Base-by-base conservation (phyloP, 1,284 basidiomycete genomes). In the Phlebopus sp. region DNA sequence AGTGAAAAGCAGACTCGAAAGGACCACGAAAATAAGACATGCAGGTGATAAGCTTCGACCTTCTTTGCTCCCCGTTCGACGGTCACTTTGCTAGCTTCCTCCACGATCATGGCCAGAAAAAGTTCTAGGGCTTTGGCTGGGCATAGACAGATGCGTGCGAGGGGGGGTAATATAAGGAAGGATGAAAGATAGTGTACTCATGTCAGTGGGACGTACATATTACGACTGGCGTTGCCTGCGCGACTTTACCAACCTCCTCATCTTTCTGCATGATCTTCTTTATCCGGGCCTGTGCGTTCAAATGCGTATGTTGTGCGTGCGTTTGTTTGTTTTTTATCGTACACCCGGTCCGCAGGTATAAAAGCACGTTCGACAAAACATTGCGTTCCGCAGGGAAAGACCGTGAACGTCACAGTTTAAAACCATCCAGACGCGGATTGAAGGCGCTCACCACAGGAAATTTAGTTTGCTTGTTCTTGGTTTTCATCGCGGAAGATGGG, bases 251-350 rank as follows among this genome's bases (percentile, higher is more conserved):
- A 14, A 99, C 96, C 67, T 99, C 96, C 66, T 99, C 97, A 66
- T 99, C 96, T 67, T 96, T 94, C 74, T 99, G 96, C 92, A 99
- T 99, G 53, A 99, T 97, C 75, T 95, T 93, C 79, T 98, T 99
- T 74, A 98, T 99, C 46, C 96, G 83, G 6, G 96, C 96, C 91
- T 92, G 53, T 38, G 19, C 48, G 19, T 51, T n/a, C 14, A 46
- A n/a, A n/a, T n/a, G n/a, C n/a, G n/a, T n/a, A n/a, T n/a, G n/a
- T n/a, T n/a, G n/a, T n/a, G n/a, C n/a, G n/a, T n/a, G n/a, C n/a
- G n/a, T n/a, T n/a, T n/a, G n/a, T n/a, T n/a, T n/a, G n/a, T n/a
- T n/a, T 23, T 23, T 23, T 23, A 4, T 23, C 6, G 21, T 23
- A 23, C 21, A 23, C 21, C 21, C 21, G n/a, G n/a, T n/a, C 21